Percentiles rank a stretch among this genome's conserved stretches.
These are phyloP conservation scores for Boletus vinaceobasis DNA, from an alignment of 768 basidiomycete species.

Conservation along the genomic window DNA sequence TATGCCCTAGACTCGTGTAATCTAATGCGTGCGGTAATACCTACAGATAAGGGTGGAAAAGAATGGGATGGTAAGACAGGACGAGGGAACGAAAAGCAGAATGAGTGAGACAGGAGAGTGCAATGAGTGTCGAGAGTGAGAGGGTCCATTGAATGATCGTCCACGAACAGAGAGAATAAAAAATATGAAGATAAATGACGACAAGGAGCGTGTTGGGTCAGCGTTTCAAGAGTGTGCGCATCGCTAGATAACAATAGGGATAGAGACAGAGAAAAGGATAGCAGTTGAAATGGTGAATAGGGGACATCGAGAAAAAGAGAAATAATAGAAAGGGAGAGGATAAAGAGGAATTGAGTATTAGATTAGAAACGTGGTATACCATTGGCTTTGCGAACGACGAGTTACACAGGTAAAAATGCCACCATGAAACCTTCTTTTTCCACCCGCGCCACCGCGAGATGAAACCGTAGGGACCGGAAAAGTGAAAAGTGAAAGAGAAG, in stretches of 20 bases:
- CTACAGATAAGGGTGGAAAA: background rate
- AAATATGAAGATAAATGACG: background rate
- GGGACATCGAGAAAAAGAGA: background rate
- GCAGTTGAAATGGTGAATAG: background rate
- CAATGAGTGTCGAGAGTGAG: constrained; percentile 10
- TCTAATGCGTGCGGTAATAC: constrained; percentile 8
- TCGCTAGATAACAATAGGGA: constrained; percentile 6
- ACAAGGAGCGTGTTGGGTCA: constrained; percentile 11
- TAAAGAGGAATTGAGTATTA: background rate
- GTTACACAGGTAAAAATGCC: background rate
- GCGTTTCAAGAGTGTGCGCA: background rate
- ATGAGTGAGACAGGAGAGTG: background rate
- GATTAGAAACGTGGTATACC: constrained; percentile 20
- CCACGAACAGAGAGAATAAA: background rate
- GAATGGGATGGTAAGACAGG: background rate
- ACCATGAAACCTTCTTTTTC: background rate
- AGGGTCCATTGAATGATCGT: background rate
- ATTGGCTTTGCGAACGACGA: constrained; percentile 10
- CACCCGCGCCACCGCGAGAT: background rate
- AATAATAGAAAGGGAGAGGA: background rate
- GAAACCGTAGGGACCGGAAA: constrained; percentile 9
- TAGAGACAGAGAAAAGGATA: background rate
- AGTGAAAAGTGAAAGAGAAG: background rate
- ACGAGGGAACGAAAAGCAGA: background rate
- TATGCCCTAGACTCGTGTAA: constrained; percentile 3